These are phyloP conservation scores for Fraxinus floribunda DNA, from an alignment of 305 asterid species.

Conservation along the genomic window DNA sequence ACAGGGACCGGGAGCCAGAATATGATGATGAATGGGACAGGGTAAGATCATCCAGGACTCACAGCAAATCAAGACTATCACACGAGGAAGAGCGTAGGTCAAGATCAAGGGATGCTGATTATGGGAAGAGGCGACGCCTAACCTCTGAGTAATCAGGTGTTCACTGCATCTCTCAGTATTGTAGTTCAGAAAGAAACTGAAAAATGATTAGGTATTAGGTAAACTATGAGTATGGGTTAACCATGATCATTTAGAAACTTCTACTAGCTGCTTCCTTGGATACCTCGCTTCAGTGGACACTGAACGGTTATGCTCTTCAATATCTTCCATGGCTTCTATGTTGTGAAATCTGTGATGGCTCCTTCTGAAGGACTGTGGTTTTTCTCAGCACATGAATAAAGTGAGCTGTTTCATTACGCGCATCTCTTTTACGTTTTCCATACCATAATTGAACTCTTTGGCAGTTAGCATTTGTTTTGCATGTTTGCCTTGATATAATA, in stretches of 20 bases:
- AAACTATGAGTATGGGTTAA: slow-evolving; percentile 27
- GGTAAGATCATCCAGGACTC: slow-evolving; percentile 69
- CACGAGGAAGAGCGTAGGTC: slow-evolving; percentile 65
- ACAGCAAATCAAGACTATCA: slow-evolving; percentile 53
- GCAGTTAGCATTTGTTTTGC: slow-evolving; percentile 6
- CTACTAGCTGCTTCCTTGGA: slow-evolving; percentile 30
- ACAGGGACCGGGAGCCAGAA: slow-evolving; percentile 57
- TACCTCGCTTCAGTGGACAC: slow-evolving; percentile 15
- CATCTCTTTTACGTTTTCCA: slow-evolving; percentile 14
- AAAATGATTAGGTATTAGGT: slow-evolving; percentile 26
- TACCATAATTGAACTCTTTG: slow-evolving; percentile 4
- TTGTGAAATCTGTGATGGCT: no score
- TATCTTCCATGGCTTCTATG: slow-evolving; percentile 11
- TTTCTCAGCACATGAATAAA: no score
- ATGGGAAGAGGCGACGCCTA: slow-evolving; percentile 65
- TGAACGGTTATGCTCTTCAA: slow-evolving; percentile 22
- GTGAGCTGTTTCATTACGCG: slow-evolving; percentile 31
- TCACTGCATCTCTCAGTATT: slow-evolving; percentile 18
- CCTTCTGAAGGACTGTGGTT: no score
- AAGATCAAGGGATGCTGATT: slow-evolving; percentile 70
- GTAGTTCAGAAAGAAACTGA: slow-evolving; percentile 22
- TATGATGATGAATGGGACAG: slow-evolving; percentile 65
- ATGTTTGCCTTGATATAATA: background rate
- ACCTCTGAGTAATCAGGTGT: slow-evolving; percentile 48
- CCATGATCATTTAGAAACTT: slow-evolving; percentile 31